A percentile compares a stretch with the other conserved stretches of the same genome.
These are phyloP conservation scores for Zopfochytrium polystomum DNA, from an alignment of 371 early-diverging fungal genomes.

Conservation along the genomic window DNA sequence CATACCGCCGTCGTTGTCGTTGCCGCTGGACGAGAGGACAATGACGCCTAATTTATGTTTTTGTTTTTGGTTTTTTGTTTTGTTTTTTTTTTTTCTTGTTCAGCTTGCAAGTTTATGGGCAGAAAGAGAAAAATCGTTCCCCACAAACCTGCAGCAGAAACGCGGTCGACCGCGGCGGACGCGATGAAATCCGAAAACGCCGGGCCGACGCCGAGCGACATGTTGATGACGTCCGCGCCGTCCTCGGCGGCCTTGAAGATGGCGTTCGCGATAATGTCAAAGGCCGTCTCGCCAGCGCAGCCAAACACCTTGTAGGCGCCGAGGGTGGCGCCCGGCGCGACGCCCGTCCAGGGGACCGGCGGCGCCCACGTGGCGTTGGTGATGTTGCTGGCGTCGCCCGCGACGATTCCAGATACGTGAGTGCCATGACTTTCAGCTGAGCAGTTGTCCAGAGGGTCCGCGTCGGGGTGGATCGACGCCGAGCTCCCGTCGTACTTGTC, in stretches of 20 bases:
- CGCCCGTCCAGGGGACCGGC: constrained; percentile 30
- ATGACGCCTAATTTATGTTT: too few relatives aligned
- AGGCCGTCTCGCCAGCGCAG: constrained; percentile 59
- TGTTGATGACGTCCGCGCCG: constrained; percentile 56
- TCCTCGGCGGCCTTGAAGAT: constrained; percentile 55
- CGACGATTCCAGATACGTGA: constrained; percentile 63
- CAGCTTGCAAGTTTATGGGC: too few relatives aligned
- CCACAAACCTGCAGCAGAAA: too few relatives aligned
- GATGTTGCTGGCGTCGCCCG: constrained; percentile 35
- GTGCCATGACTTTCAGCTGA: constrained; percentile 52
- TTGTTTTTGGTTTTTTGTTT: too few relatives aligned
- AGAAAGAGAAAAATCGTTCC: too few relatives aligned
- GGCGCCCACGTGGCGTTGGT: constrained; percentile 13
- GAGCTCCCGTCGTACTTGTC: constrained; percentile 24
- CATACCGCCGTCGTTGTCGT: constrained; percentile 35
- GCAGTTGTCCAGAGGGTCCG: constrained; percentile 55
- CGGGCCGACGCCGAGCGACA: constrained; percentile 76
- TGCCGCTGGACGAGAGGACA: constrained; percentile 32
- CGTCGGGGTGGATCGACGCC: constrained; percentile 36
- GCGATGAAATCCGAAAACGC: too few relatives aligned
- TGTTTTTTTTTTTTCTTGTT: too few relatives aligned
- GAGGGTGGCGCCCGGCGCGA: constrained; percentile 38
- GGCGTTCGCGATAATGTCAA: constrained; percentile 60
- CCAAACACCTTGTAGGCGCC: constrained; percentile 54
- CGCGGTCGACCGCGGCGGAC: too few relatives aligned